Conservation (phyloP, 2,329 filamentous ascomycete genomes). For the Furcasterigmium sp. region DNA sequence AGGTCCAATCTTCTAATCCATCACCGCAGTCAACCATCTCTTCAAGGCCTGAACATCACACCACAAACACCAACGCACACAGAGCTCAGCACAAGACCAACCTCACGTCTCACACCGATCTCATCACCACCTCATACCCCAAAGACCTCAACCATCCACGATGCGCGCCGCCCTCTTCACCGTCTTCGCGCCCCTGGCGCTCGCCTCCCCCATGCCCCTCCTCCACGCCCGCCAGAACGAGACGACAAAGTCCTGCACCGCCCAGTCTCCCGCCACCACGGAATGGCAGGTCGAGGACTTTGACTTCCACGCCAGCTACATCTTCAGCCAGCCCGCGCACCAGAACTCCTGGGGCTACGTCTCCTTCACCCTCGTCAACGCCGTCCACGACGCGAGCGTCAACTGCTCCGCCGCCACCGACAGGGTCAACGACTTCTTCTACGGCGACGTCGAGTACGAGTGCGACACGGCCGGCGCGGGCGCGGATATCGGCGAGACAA, state of each 20-base stretch:
- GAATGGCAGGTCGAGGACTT: constrained; percentile 38
- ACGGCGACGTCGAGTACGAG: constrained; percentile 36
- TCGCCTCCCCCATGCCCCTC: constrained; percentile 9
- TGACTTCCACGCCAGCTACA: constrained; percentile 41
- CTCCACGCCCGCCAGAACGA: constrained; percentile 1
- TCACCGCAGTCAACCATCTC: not conserved
- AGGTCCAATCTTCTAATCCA: too few relatives aligned
- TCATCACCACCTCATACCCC: not conserved
- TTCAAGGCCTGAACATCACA: too few relatives aligned
- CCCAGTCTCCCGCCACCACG: constrained; percentile 7
- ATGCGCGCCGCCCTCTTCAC: constrained; percentile 7
- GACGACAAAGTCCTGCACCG: constrained; percentile 10
- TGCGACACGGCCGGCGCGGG: constrained; percentile 29
- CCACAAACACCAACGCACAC: too few relatives aligned
- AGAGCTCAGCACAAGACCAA: too few relatives aligned
- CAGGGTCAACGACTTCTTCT: constrained; percentile 44
- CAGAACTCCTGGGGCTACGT: constrained; percentile 42
- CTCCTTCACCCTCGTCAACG: constrained; percentile 44
- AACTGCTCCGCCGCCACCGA: constrained; percentile 34
- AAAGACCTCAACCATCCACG: constrained; percentile 2
- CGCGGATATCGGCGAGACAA: constrained; percentile 21
- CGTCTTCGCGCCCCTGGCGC: constrained; percentile 4
- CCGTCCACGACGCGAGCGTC: constrained; percentile 29
- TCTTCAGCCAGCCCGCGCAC: constrained; percentile 46
- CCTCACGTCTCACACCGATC: not conserved